Evolutionary conservation across 1,139 yeast genomes (phyloP), one percentile per base, ranked within the genome.

Genomic region (Scheffersomyces segobiensis): DNA sequence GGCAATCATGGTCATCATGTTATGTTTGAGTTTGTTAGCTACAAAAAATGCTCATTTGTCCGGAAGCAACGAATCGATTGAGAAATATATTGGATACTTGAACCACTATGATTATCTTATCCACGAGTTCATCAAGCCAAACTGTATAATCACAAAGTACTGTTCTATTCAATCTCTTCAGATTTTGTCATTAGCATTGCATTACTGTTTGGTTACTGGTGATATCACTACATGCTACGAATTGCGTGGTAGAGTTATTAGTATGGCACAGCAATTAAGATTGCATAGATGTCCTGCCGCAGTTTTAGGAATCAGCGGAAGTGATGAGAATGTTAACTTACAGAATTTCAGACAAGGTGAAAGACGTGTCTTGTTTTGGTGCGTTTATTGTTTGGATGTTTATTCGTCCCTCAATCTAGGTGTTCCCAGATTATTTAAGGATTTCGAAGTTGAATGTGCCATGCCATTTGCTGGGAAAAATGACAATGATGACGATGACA

Each of bases 251-350:
- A 79, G 88, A 65, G 87, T 89, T 7, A 86, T 89, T 5, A 87
- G 93, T 32, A 89, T 91, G 93, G 89, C 95, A 2, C 97, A 91
- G 67, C 96, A 93, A 65, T 76, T 93, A 57, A 85, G 97, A 65
- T 78, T 93, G 55, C 97, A 92, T 69, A 82, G 97, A 63, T 89
- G 97, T 73, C 97, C 97, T 17, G 89, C 93, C 17, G 93, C 96
- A 0, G 93, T 92, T 5, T 74, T 89, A 56, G 83, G 82, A 0
- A 67, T 78, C 22, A 70, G 73, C 57, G 73, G 76, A 1, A 83
- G 85, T 2, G 79, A 79, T 18, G 80, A 77, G 54, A 87, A 88
- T 6, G 83, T 86, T 8, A 83, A 83, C 55, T 75, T 85, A 46
- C 75, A 73, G 59, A 78, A 76, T 58, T 74, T 72, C 56, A 93